Evolutionary conservation across 1,284 basidiomycete genomes (phyloP), one percentile per base, ranked within the genome.

Genomic region (Omphalotus olearius): DNA sequence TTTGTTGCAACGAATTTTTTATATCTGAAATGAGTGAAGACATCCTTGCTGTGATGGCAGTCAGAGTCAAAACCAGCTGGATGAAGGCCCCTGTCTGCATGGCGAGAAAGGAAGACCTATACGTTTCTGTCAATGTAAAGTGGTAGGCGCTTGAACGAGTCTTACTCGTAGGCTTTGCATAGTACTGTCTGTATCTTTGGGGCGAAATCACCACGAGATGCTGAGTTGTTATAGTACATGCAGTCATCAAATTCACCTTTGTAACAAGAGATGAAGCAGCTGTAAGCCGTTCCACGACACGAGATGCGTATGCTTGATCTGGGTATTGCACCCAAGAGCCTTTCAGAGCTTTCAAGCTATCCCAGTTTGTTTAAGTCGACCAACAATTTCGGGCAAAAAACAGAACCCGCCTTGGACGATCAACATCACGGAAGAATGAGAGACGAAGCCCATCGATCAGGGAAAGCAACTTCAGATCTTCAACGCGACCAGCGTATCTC

Each of bases 41-140:
- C 57, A 86, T 65, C 51, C 88, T 76, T 1, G 85, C 83, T 35
- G 74, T 69, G 41, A 88, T 75, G 6, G 80, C 82, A 17, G 73
- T 68, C 33, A 90, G 69, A 2, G 78, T 71, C 28, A 91, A 61
- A 11, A 84, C 69, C 9, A 88, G 61, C 55, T 86, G 83, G 3
- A 87, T 68, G 60, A 91, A 91, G 16, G 84, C 82, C 13, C 83
- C 86, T 0, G 78, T 77, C 61, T 85, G 83, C 72, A 89, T 78
- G 44, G 79, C 76, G 18, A 83, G 68, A 28, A 72, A 67, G 52
- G 88, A 79, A 28, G 77, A 77, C 43, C 87, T 90, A 45, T 4
- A 42, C 46, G 17, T 35, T 45, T 50, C 35, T 42, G 49, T 52
- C 45, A 51, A 30, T 37, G 13, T 43, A 45, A 28, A 43, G 50